Evolutionary conservation across 108 stramenopile genomes (phyloP).

Genomic region (Phaeodactylum tricornutum): DNA sequence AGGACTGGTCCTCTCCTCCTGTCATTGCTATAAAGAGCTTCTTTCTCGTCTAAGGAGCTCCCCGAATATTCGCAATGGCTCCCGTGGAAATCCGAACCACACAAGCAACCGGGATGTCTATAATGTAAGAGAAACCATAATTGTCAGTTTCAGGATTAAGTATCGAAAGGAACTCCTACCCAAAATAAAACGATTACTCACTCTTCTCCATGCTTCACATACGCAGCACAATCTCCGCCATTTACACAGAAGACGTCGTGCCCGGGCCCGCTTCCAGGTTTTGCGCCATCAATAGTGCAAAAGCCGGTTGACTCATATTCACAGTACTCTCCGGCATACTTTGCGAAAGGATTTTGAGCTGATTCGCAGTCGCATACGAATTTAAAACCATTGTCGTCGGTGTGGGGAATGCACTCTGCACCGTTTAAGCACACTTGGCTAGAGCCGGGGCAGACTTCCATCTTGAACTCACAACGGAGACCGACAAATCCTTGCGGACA

Average conservation of each 20-base stretch:
- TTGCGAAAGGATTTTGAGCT: background rate
- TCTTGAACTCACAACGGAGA: slow-evolving; percentile 33
- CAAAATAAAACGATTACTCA: no score
- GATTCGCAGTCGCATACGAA: slow-evolving; percentile 35
- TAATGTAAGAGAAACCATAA: no score
- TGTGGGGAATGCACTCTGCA: slow-evolving; percentile 22
- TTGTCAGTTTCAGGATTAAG: no score
- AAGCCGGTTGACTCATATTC: slow-evolving; percentile 14
- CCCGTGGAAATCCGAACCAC: no score
- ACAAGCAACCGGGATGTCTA: no score
- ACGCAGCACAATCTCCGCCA: slow-evolving; percentile 10
- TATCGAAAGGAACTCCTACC: no score
- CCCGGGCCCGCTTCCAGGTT: background rate
- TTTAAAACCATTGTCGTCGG: background rate
- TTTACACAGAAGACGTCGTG: slow-evolving; percentile 15
- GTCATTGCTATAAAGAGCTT: no score
- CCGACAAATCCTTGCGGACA: slow-evolving; percentile 37
- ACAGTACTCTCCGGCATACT: slow-evolving; percentile 16
- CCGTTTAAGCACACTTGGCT: slow-evolving; percentile 47
- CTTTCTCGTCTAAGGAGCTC: no score
- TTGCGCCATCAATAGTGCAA: slow-evolving; percentile 12
- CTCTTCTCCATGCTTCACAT: background rate
- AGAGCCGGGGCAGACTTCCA: slow-evolving; percentile 37
- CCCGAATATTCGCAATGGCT: no score
- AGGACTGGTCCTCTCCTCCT: no score